Percentiles rank a stretch among this genome's conserved stretches.
Evolutionary conservation across 129 eudicot species (phyloP).

Genomic region (Flaveria linearis): DNA sequence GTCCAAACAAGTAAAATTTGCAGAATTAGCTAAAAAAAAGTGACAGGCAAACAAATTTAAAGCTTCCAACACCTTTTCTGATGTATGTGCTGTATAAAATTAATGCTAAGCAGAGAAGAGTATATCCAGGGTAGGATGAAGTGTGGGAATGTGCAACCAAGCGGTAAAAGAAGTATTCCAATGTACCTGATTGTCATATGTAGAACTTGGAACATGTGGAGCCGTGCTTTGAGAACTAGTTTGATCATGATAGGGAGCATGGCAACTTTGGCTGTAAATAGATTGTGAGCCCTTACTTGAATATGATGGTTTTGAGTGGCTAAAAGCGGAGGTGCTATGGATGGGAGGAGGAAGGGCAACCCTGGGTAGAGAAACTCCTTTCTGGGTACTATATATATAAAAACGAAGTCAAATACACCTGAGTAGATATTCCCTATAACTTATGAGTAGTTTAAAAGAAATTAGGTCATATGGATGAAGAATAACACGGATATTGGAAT

Average conservation of each 20-base stretch:
- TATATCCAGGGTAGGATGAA: neutral
- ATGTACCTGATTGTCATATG: constrained; percentile 1
- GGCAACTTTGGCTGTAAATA: neutral
- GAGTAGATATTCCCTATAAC: neutral
- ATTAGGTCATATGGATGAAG: too few species aligned
- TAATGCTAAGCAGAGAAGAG: neutral
- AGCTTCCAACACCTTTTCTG: neutral
- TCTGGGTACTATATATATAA: neutral
- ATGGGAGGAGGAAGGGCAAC: constrained; percentile 6
- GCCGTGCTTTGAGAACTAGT: neutral
- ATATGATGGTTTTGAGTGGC: neutral
- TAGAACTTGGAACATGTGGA: neutral
- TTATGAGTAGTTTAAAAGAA: neutral
- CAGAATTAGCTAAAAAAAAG: too few species aligned
- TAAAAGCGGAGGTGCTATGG: neutral
- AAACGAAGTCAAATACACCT: neutral
- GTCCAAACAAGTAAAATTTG: neutral
- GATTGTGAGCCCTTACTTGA: neutral
- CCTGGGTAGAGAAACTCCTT: neutral
- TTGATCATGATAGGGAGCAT: neutral
- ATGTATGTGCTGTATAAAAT: neutral
- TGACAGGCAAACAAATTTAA: too few species aligned
- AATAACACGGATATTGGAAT: too few species aligned
- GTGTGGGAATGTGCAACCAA: neutral
- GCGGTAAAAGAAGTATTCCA: neutral